Base-by-base conservation (phyloP, 768 basidiomycete genomes). In the Mycena rebaudengoi region DNA sequence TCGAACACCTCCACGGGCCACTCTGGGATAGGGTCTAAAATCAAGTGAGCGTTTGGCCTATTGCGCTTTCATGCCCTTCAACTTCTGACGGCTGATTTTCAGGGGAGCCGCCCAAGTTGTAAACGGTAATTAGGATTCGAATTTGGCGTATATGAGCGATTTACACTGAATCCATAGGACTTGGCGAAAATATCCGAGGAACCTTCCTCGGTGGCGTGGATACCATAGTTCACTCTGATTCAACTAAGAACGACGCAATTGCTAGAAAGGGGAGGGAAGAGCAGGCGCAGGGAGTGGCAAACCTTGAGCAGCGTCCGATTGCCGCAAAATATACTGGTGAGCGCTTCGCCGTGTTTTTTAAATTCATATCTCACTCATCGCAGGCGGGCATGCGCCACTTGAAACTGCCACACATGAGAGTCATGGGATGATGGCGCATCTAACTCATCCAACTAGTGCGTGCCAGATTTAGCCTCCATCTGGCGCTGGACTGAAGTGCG, bases 131-230 rank as follows among this genome's bases (percentile, higher is more conserved):
- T n/a, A n/a, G n/a, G n/a, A n/a, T n/a, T n/a, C 18, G 10, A 0
- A 6, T 16, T n/a, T 14, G 7, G 13, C 3, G 5, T 23, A 28
- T 23, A 20, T 8, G 21, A 44, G 14, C 20, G 2, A 7, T 14
- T 28, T 6, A 23, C 4, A 20, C 18, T 1, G 18, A 23, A 16
- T 21, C 14, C 16, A 18, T 25, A 65, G 64, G 64, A 8, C 8
- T 43, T 20, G 62, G 66, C 10, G 66, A 67, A 26, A 67, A 67
- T 49, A 48, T 67, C 3, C 66, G 66, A 33, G 66, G 66, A 21
- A 64, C 66, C 14, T 26, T 64, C 23, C 59, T 67, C 32, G 66
- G 66, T 43, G 66, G 62, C 26, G 66, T 64, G 28, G 66, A 67
- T 5, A 67, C 66, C 4, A 59, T 57, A 2, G n/a, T 61, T 7